These are phyloP conservation scores for Cyphellophora europaea DNA, from an alignment of 2,329 filamentous ascomycete genomes.

Conservation along the genomic window DNA sequence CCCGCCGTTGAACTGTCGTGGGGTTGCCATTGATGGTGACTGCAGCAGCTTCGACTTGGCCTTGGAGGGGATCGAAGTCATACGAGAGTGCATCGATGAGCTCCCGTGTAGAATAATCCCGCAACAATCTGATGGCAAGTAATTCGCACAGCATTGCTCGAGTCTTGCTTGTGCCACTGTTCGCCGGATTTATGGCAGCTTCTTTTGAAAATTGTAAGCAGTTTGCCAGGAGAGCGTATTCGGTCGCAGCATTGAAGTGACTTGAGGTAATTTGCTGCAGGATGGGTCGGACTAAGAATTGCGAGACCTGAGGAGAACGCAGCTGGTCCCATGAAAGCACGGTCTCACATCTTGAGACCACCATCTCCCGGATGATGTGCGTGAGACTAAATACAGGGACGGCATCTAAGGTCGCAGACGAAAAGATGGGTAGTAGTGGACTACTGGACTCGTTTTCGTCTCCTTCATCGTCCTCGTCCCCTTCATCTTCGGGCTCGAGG, in stretches of 20 bases:
- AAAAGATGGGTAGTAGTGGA: constrained; percentile 67
- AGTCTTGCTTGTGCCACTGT: constrained; percentile 73
- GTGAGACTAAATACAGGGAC: constrained; percentile 85
- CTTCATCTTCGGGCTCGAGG: constrained; percentile 23
- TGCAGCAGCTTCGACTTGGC: constrained; percentile 47
- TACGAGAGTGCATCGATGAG: constrained; percentile 91
- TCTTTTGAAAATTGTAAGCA: constrained; percentile 90
- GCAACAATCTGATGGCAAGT: constrained; percentile 77
- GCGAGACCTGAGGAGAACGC: constrained; percentile 88
- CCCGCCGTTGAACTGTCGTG: constrained; percentile 19
- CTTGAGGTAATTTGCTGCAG: constrained; percentile 76
- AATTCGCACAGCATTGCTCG: constrained; percentile 84
- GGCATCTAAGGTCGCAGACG: constrained; percentile 67
- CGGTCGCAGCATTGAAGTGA: constrained; percentile 75
- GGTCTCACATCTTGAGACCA: constrained; percentile 80
- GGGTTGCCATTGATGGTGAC: constrained; percentile 13
- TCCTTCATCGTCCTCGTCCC: constrained; percentile 32
- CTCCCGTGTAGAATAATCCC: constrained; percentile 81
- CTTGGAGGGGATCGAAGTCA: constrained; percentile 88
- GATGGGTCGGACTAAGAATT: constrained; percentile 92
- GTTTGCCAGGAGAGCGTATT: constrained; percentile 89
- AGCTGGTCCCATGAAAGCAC: constrained; percentile 91
- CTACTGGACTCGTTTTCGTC: constrained; percentile 36
- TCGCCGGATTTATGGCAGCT: constrained; percentile 69
- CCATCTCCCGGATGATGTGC: constrained; percentile 76